A percentile compares a stretch with the other conserved stretches of the same genome.
These are phyloP conservation scores for Chalciporus sp. DNA, from an alignment of 1,284 basidiomycete genomes.

Conservation along the genomic window DNA sequence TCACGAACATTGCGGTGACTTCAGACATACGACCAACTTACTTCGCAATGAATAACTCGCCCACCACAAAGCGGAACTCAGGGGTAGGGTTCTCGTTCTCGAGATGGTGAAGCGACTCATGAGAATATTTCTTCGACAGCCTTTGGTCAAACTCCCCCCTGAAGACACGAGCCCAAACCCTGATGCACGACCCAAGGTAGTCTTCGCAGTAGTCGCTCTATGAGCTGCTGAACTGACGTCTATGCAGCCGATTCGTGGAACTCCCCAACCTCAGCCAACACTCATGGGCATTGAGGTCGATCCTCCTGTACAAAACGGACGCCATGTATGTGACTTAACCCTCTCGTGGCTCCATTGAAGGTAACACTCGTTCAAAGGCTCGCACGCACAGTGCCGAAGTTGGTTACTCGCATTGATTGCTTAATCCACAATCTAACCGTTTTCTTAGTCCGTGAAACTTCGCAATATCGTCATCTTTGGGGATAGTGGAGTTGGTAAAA, in stretches of 20 bases:
- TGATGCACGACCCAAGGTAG: constrained; percentile 12
- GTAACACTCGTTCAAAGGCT: constrained; percentile 4
- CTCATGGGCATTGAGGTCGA: constrained; percentile 15
- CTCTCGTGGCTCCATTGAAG: not conserved
- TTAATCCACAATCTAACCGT: not conserved
- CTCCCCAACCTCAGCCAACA: constrained; percentile 11
- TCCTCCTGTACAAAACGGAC: not conserved
- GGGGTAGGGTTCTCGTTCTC: constrained; percentile 13
- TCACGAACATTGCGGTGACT: not conserved
- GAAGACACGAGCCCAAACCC: not conserved
- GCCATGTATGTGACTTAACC: constrained; percentile 10
- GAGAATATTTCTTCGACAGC: constrained; percentile 7
- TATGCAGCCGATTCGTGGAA: constrained; percentile 2
- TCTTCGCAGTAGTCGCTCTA: not conserved
- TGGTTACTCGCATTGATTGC: not conserved
- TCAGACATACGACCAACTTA: not conserved
- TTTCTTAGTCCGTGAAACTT: constrained; percentile 1
- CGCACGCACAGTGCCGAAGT: constrained; percentile 13
- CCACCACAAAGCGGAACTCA: not conserved
- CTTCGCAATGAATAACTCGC: constrained; percentile 9
- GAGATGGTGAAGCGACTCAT: constrained; percentile 1
- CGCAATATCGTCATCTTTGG: constrained; percentile 34
- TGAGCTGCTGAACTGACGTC: constrained; percentile 2
- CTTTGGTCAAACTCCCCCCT: not conserved
- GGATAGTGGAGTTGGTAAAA: constrained; percentile 38